Conservation (phyloP, 768 basidiomycete species). For the Lentinus brumalis region DNA sequence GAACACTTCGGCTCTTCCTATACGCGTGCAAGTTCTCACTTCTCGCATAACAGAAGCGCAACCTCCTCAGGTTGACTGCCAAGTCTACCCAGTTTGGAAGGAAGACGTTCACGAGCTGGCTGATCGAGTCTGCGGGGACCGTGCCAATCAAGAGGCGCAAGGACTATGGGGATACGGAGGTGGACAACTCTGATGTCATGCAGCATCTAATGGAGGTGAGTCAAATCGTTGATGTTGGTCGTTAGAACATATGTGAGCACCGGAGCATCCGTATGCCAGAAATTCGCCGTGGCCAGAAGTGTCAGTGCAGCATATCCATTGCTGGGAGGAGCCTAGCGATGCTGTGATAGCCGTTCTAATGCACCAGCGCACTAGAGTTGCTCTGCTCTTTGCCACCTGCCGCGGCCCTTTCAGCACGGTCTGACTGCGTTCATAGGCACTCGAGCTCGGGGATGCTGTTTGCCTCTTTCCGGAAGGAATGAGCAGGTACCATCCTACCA, state of each 20-base stretch:
- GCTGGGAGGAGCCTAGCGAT: background rate
- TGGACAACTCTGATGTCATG: constrained; percentile 74
- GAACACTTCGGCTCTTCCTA: constrained; percentile 10
- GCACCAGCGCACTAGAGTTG: background rate
- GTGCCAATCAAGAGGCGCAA: constrained; percentile 79
- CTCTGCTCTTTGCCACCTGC: background rate
- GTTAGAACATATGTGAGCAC: background rate
- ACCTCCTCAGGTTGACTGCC: constrained; percentile 82
- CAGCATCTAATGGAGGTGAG: constrained; percentile 64
- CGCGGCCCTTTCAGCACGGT: background rate
- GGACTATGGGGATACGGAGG: constrained; percentile 56
- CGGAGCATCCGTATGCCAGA: no score
- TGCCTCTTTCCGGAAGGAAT: constrained; percentile 88
- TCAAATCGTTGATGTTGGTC: background rate
- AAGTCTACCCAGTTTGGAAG: constrained; percentile 87
- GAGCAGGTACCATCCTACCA: constrained; percentile 83
- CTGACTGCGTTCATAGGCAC: constrained; percentile 47
- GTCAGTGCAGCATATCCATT: no score
- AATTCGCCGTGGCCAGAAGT: no score
- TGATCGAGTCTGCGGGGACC: constrained; percentile 87
- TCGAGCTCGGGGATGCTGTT: constrained; percentile 76
- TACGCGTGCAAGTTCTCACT: background rate
- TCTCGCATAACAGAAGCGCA: constrained; percentile 55
- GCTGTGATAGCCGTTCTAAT: no score
- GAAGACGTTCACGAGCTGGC: constrained; percentile 85